Evolutionary conservation across 1,284 basidiomycete genomes (phyloP).

Genomic region (Ganoderma boninense): DNA sequence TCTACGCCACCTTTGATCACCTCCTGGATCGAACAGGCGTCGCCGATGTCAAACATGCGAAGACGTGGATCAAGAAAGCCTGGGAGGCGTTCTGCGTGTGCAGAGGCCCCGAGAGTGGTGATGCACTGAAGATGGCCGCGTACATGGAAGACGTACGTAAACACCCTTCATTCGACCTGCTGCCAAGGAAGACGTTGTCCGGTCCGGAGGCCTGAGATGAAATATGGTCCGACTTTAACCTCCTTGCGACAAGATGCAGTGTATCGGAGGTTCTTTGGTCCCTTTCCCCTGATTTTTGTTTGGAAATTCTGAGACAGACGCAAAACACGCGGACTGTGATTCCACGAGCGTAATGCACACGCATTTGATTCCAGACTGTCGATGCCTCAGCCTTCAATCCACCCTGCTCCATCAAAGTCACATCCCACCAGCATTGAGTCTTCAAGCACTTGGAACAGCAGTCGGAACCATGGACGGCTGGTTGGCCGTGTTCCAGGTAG

Average conservation of each 20-base stretch:
- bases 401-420: not conserved
- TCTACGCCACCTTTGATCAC: not conserved
- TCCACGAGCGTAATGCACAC: not conserved
- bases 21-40: constrained; percentile 23
- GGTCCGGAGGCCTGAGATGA: constrained; percentile 28
- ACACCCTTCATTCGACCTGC: constrained; percentile 31
- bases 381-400: not conserved
- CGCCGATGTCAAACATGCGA: constrained; percentile 37
- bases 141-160: constrained; percentile 34
- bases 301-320: not conserved
- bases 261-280: not conserved
- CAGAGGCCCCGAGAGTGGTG: constrained; percentile 34
- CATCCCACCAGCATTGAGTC: not conserved
- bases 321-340: not conserved
- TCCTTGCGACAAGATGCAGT: not conserved
- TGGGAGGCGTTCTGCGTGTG: constrained; percentile 34
- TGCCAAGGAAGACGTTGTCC: constrained; percentile 29
- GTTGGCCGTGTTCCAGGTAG: constrained; percentile 44
- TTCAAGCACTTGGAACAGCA: constrained; percentile 25
- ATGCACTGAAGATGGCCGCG: constrained; percentile 30
- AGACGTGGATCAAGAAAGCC: constrained; percentile 38
- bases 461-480: constrained; percentile 45
- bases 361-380: not conserved
- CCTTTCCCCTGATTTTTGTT: too few relatives aligned
- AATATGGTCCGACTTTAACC: not conserved